Conservation (phyloP, 805 yeast species). For the Wickerhamomyces rabaulensis region DNA sequence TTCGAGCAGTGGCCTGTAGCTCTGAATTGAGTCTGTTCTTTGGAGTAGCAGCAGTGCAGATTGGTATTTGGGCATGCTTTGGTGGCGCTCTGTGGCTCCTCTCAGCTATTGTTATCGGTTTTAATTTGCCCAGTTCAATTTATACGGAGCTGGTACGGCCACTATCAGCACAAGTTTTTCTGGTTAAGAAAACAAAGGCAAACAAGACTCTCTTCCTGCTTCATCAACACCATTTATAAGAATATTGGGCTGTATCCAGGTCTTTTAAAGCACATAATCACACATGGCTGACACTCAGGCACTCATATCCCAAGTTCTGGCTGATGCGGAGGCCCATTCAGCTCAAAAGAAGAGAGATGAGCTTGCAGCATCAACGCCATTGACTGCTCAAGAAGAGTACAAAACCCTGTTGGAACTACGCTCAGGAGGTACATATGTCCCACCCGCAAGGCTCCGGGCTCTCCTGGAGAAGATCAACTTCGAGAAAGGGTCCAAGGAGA, state of each 20-base stretch:
- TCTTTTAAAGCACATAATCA: no score
- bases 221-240: no score
- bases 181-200: no score
- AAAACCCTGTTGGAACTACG: conserved; percentile 31
- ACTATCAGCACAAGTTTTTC: no score
- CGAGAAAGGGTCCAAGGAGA: conserved; percentile 30
- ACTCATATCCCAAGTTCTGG: neutral
- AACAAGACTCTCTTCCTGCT: no score
- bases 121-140: no score
- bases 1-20: conserved; percentile 18
- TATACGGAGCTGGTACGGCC: no score
- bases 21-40: conserved; percentile 12
- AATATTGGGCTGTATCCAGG: neutral
- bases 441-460: conserved; percentile 46
- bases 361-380: neutral
- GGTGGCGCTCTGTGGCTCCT: no score
- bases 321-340: neutral
- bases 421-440: conserved; percentile 45
- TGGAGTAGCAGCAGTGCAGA: conserved; percentile 18
- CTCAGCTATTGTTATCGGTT: no score
- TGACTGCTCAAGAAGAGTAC: conserved; percentile 28
- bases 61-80: conserved; percentile 5
- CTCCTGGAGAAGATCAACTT: conserved; percentile 32
- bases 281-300: neutral
- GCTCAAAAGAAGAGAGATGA: neutral